Base-by-base conservation (phyloP, 1,284 basidiomycete genomes). In the Somion occarium region DNA sequence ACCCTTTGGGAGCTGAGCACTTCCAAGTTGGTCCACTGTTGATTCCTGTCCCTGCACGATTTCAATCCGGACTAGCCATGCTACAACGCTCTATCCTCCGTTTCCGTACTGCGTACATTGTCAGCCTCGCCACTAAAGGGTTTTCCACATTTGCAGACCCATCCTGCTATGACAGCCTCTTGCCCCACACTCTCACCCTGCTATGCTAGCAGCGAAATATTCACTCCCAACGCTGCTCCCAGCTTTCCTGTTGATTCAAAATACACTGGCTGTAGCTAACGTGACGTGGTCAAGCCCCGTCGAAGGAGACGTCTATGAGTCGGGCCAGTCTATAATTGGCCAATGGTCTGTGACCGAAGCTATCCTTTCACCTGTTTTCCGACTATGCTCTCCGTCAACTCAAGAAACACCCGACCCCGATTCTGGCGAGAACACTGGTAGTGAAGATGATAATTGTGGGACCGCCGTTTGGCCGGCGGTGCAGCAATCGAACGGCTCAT, bases 1-100 rank as follows among this genome's bases (percentile, higher is more conserved):
- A 4, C 62, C 62, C 5, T 50, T 23, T 26, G 39, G 25, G 7
- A 18, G 30, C 25, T 46, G 18, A 30, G 4, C 4, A 23, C 43
- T 15, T 15, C 43, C n/a, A 15, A n/a, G n/a, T n/a, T n/a, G n/a
- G n/a, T n/a, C n/a, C n/a, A n/a, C n/a, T n/a, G n/a, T n/a, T n/a
- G 20, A 7, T 34, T 34, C 30, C 15, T 34, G 7, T 7, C 30
- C 30, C 30, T 34, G 7, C 30, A 7, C 30, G 30, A 34, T 34
- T 34, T 15, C 7, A 34, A 34, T 45, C 11, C 24, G 7, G 23
- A 45, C 44, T 26, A 22, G 18, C 13, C 23, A 23, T n/a, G n/a
- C n/a, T n/a, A 46, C 27, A 19, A 18, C 18, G 13, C 2, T 11
- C 18, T 23, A 3, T 19, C n/a, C 34, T 18, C 7, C 46, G 11